Evolutionary conservation across 768 basidiomycete species (phyloP).

Genomic region (Termitomyces sp.): DNA sequence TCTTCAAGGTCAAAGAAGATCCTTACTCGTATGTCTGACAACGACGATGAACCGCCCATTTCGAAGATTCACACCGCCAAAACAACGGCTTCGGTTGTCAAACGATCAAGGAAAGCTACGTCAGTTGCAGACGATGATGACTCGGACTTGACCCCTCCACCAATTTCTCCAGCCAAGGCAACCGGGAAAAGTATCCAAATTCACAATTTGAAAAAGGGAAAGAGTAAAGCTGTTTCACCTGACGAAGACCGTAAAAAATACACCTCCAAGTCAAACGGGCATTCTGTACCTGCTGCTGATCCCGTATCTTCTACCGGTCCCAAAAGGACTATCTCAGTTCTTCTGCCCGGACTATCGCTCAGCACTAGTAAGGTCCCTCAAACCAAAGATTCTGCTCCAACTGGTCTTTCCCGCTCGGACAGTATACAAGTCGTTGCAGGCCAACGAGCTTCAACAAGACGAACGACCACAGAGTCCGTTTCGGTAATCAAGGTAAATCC

Average conservation of each 20-base stretch:
- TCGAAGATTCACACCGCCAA: not conserved
- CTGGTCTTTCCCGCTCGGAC: constrained; percentile 14
- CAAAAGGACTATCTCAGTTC: constrained; percentile 13
- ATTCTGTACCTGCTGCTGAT: not conserved
- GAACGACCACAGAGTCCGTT: constrained; percentile 4
- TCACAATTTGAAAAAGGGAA: not conserved
- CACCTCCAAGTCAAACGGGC: not conserved
- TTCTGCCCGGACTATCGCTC: constrained; percentile 12
- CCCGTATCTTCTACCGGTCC: constrained; percentile 11
- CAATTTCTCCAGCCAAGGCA: not conserved
- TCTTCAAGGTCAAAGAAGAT: not conserved
- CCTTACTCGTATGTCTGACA: not conserved
- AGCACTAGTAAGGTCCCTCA: constrained; percentile 9
- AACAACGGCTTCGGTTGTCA: not conserved
- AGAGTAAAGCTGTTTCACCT: not conserved
- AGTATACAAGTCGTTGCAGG: constrained; percentile 24
- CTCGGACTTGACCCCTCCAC: constrained; percentile 1
- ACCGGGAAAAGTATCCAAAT: not conserved
- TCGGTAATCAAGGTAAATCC: constrained; percentile 8
- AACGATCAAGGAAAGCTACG: not conserved
- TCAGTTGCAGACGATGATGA: not conserved
- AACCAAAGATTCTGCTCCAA: not conserved
- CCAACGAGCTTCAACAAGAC: constrained; percentile 14
- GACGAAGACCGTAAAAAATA: constrained; percentile 1
- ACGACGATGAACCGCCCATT: not conserved